These are phyloP conservation scores for Leccinum fuscescens DNA, from an alignment of 1,284 basidiomycete genomes.

Conservation along the genomic window DNA sequence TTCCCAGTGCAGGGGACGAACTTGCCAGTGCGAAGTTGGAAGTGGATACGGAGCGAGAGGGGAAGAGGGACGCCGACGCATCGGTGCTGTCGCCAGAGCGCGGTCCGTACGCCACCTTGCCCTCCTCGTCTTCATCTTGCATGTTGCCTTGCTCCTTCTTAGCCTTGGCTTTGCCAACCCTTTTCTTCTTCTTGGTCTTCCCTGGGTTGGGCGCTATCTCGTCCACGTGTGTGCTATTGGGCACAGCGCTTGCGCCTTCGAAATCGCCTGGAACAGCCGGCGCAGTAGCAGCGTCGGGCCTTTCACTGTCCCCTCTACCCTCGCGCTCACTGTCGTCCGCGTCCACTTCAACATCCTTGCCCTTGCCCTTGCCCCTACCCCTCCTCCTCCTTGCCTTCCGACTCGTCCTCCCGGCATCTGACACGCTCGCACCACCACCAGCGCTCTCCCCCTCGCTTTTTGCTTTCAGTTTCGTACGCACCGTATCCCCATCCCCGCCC, in stretches of 20 bases:
- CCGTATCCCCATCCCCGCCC: not conserved
- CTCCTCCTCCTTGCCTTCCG: not conserved
- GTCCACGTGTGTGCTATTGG: not conserved
- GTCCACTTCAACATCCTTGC: not conserved
- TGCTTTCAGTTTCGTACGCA: not conserved
- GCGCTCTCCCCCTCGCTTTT: not conserved
- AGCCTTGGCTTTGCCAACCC: constrained; percentile 15
- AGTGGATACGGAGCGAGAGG: not conserved
- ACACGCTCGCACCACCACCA: not conserved
- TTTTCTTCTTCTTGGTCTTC: constrained; percentile 45
- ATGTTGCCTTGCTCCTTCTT: constrained; percentile 35
- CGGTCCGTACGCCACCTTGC: not conserved
- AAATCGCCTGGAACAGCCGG: constrained; percentile 13
- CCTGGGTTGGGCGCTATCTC: constrained; percentile 39
- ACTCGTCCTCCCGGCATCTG: not conserved
- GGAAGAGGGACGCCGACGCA: constrained; percentile 4
- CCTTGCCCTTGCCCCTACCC: not conserved
- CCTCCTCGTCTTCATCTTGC: constrained; percentile 14
- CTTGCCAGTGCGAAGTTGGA: not conserved
- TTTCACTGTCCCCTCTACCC: not conserved
- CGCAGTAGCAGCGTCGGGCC: not conserved
- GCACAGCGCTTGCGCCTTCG: not conserved
- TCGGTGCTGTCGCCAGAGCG: constrained; percentile 21
- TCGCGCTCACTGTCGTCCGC: not conserved
- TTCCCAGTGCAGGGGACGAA: constrained; percentile 5